phyloP scores from a whole-genome alignment of 2,329 filamentous ascomycete species.

The Hyphodiscus sp. region DNA sequence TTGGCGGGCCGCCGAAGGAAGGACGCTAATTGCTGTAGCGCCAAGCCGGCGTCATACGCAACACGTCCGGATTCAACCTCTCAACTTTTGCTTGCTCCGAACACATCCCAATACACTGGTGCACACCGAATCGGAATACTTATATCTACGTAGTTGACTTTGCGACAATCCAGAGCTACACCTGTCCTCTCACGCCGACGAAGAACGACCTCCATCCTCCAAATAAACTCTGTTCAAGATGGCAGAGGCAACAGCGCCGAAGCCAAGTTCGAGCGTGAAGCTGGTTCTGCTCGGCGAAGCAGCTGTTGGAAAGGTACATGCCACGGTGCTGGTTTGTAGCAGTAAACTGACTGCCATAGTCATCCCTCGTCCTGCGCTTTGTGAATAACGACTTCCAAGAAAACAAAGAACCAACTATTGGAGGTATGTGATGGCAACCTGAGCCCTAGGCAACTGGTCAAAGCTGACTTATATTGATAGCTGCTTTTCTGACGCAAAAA shows the following conservation, averaged over 20 bases:
- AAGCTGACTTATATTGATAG: slow-evolving; percentile 40
- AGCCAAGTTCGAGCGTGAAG: slow-evolving; percentile 99
- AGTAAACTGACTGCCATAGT: slow-evolving; percentile 46
- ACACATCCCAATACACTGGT: background rate
- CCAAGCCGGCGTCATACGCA: too few relatives aligned
- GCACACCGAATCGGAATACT: background rate
- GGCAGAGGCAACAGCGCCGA: slow-evolving; percentile 72
- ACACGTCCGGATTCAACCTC: background rate
- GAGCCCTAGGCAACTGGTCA: background rate
- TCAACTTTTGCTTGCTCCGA: background rate
- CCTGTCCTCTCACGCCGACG: background rate
- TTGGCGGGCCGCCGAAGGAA: background rate
- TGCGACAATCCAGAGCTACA: background rate
- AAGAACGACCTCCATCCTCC: background rate
- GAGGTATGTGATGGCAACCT: slow-evolving; percentile 54
- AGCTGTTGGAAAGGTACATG: slow-evolving; percentile 89
- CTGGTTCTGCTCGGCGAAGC: slow-evolving; percentile 95
- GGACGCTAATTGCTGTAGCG: background rate
- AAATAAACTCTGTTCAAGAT: slow-evolving; percentile 37
- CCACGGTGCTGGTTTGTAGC: background rate
- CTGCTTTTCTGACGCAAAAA: slow-evolving; percentile 97
- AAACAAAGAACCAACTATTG: slow-evolving; percentile 99
- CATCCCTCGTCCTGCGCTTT: slow-evolving; percentile 93
- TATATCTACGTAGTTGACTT: background rate
- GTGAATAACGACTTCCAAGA: slow-evolving; percentile 99